Conservation (phyloP, 2,329 filamentous ascomycete species). For the Byssochlamys sp. region DNA sequence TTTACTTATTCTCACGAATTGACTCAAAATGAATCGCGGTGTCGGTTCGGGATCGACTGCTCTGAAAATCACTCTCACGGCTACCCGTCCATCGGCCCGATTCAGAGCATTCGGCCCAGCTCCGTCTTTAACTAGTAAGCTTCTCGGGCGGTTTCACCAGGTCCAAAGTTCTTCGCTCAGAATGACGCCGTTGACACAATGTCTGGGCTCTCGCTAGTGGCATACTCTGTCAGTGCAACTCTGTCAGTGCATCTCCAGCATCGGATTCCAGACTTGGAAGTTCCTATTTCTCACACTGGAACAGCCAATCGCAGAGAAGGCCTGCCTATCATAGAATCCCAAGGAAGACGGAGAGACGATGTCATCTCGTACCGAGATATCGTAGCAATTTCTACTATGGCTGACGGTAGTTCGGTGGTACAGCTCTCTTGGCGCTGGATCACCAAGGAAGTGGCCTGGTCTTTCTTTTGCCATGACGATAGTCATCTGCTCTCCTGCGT, state of each 20-base stretch:
- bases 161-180: background rate
- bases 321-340: background rate
- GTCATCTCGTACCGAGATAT: background rate
- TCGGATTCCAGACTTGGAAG: background rate
- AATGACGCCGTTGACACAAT: conserved; percentile 43
- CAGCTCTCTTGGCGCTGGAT: background rate
- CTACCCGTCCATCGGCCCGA: background rate
- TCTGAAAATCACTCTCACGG: background rate
- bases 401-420: background rate
- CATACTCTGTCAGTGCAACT: background rate
- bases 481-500: background rate
- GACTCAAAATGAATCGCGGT: background rate
- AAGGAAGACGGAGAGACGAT: background rate
- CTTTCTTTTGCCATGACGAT: background rate
- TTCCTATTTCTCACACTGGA: background rate
- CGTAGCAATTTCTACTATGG: background rate
- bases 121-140: background rate
- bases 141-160: background rate
- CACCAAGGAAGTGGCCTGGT: background rate
- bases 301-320: background rate
- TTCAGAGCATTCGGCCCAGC: background rate
- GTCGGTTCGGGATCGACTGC: background rate
- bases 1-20: background rate
- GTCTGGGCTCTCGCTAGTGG: conserved; percentile 50
- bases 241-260: background rate